Percentiles rank a stretch among this genome's conserved stretches.
Conservation (phyloP, 768 basidiomycete genomes). For the Termitomyces sp. region DNA sequence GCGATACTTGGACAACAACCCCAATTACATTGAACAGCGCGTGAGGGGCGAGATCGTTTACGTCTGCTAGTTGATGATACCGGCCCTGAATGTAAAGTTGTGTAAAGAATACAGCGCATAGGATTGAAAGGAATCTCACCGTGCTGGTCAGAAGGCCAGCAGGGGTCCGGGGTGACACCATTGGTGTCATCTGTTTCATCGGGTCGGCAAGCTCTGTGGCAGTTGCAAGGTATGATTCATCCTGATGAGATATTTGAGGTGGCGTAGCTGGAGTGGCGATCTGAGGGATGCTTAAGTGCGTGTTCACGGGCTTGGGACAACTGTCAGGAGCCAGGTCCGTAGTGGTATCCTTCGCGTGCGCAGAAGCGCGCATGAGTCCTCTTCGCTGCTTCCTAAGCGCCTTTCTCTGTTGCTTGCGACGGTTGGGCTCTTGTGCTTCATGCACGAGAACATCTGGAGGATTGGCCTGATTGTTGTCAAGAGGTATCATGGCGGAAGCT, state of each 20-base stretch:
- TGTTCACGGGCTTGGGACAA: background rate
- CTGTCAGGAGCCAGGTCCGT: background rate
- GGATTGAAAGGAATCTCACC: background rate
- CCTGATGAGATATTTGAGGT: background rate
- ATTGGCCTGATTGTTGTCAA: background rate
- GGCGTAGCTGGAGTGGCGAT: background rate
- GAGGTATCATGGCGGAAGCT: background rate
- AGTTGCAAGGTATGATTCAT: background rate
- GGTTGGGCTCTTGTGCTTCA: background rate
- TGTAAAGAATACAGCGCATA: background rate
- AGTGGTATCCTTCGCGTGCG: background rate
- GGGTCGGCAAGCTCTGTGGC: background rate
- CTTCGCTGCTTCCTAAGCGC: background rate
- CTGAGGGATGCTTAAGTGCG: background rate
- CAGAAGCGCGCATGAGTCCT: background rate
- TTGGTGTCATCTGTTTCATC: background rate
- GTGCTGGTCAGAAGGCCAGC: background rate
- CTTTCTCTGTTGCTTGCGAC: conserved; percentile 6
- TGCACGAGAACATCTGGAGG: background rate
- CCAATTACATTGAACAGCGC: conserved; percentile 17
- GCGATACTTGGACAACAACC: conserved; percentile 17
- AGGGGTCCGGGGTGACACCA: background rate
- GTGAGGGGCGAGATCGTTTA: background rate
- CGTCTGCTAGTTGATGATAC: conserved; percentile 12
- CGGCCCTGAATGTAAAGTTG: conserved; percentile 6